Percentiles rank a stretch among this genome's conserved stretches.
Conservation (phyloP, 169 alveolate species). For the Theileria equi region DNA sequence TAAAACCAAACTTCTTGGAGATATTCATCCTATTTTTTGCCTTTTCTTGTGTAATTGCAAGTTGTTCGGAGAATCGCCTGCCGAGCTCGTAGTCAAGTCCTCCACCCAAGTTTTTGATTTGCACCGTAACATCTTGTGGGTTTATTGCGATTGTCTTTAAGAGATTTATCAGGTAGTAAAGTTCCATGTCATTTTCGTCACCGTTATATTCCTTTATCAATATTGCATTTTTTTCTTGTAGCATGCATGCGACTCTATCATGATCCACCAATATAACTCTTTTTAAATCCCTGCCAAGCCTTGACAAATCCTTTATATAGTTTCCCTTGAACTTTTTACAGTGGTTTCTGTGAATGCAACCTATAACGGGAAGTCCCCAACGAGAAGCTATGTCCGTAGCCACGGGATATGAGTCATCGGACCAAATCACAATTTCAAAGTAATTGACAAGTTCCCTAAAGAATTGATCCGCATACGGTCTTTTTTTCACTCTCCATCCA, state of each 20-base stretch:
- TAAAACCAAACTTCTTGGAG: conserved; percentile 52
- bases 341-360: conserved; percentile 82
- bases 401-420: conserved; percentile 86
- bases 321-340: conserved; percentile 76
- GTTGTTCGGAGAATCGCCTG: conserved; percentile 64
- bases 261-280: conserved; percentile 83
- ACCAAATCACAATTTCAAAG: conserved; percentile 91
- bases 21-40: conserved; percentile 38
- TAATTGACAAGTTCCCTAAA: conserved; percentile 82
- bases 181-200: conserved; percentile 79
- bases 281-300: conserved; percentile 83
- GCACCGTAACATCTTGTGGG: conserved; percentile 69
- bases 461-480: conserved; percentile 90
- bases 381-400: conserved; percentile 83
- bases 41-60: conserved; percentile 10
- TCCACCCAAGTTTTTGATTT: conserved; percentile 73
- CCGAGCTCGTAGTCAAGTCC: conserved; percentile 75
- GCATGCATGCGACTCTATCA: conserved; percentile 73
- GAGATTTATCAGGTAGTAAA: conserved; percentile 71
- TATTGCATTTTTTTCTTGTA: conserved; percentile 81
- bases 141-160: conserved; percentile 80
- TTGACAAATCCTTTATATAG: conserved; percentile 72
- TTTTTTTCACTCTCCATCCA: conserved; percentile 87
- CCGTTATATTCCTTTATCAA: conserved; percentile 78
- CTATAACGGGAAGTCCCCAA: conserved; percentile 89